Evolutionary conservation across 441 rosid species (phyloP), one percentile per base, ranked within the genome.

Genomic region (Hypseocharis bilobata): DNA sequence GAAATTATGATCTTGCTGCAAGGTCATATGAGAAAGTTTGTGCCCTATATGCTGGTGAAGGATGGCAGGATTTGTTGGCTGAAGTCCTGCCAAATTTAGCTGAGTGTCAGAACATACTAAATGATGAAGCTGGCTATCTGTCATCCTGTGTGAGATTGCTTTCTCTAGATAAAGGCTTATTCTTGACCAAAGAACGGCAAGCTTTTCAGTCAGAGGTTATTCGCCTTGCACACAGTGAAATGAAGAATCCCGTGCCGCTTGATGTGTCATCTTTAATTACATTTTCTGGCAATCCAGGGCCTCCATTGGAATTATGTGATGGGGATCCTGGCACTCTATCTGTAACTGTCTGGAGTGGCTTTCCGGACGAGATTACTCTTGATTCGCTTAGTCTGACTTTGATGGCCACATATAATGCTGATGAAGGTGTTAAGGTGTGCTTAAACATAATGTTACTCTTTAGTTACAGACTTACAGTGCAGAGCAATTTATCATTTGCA

Each of bases 1-100:
- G 91, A 72, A 91, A 89, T 72, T 88, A 76, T 76, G 99, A 94
- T 78, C 82, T 85, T 70, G 99, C 99, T 73, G 96, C 96, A 70
- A 94, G 88, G 80, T 91, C 88, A 55, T 94, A 89, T 77, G 98
- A 94, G 83, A 94, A 94, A 80, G 96, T 94, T 59, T 91, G 96
- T 63, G 98, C 98, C 47, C 86, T 91, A 28, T 94, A 94, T 76
- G 82, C 96, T 3, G 99, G 96, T 56, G 99, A 91, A 85, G 87
- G 96, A 71, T 94, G 99, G 99, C 98, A 91, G 77, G 92, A 88
- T 72, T 78, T 94, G 78, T 78, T 94, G 80, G 96, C 96, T 69
- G 96, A 94, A 66, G 88, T 94, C 67, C 82, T 94, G 62, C 99
- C 99, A 16, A 85, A 84, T 82, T 81, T 94, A 74, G 96, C 96